Evolutionary conservation across 2,329 filamentous ascomycete species (phyloP).

Genomic region (Anthostomella pinea): DNA sequence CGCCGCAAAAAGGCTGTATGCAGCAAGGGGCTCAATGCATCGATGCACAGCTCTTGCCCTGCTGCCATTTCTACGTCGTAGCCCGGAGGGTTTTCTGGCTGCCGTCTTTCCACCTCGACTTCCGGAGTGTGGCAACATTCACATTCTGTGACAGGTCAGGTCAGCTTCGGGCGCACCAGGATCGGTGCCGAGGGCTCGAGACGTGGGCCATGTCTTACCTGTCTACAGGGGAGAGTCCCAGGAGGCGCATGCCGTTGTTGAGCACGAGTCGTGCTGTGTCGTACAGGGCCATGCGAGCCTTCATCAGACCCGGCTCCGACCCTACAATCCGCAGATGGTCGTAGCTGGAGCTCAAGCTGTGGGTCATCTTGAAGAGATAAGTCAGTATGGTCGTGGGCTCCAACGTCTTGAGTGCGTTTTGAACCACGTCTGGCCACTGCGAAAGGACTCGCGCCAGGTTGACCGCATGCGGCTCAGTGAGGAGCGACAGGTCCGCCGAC

Average conservation of each 20-base stretch:
- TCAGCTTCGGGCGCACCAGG: too few species aligned
- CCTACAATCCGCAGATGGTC: slow-evolving; percentile 81
- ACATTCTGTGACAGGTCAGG: slow-evolving; percentile 14
- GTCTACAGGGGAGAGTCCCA: slow-evolving; percentile 77
- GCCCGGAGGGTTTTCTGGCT: too few species aligned
- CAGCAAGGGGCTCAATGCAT: too few species aligned
- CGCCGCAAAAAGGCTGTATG: too few species aligned
- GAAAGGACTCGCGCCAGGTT: slow-evolving; percentile 70
- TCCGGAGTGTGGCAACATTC: too few species aligned
- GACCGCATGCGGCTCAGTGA: slow-evolving; percentile 56
- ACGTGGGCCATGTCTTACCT: too few species aligned
- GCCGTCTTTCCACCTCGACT: too few species aligned
- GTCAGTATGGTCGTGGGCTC: slow-evolving; percentile 68
- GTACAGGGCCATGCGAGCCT: slow-evolving; percentile 74
- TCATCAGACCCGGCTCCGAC: slow-evolving; percentile 68
- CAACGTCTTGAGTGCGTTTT: slow-evolving; percentile 80
- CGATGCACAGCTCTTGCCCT: too few species aligned
- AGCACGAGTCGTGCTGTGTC: slow-evolving; percentile 72
- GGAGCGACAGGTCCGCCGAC: slow-evolving; percentile 55
- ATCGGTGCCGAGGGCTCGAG: too few species aligned
- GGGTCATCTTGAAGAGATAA: slow-evolving; percentile 67
- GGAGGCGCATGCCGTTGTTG: slow-evolving; percentile 76
- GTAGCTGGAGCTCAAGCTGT: slow-evolving; percentile 75
- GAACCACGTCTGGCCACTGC: slow-evolving; percentile 81
- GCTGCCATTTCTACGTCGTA: too few species aligned